Conservation (phyloP, 2,329 filamentous ascomycete species). For the Sporothrix curviconia region DNA sequence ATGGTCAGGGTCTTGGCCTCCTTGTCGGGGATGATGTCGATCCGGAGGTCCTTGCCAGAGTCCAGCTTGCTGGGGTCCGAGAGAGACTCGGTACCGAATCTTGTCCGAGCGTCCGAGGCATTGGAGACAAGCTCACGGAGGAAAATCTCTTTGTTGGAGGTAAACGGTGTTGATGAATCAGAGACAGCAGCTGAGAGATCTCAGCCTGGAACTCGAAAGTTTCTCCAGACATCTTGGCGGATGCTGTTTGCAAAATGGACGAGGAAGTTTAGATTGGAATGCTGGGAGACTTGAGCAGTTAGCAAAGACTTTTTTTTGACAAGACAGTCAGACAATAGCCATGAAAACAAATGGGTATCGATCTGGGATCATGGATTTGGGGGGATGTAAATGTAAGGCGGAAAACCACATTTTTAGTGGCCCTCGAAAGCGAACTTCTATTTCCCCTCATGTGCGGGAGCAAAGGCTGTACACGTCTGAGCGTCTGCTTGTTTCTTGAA, state of each 20-base stretch:
- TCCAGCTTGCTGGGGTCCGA: slow-evolving; percentile 97
- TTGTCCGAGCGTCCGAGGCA: slow-evolving; percentile 97
- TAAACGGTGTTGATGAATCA: slow-evolving; percentile 99
- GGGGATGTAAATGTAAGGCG: too few relatives aligned
- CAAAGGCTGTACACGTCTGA: too few relatives aligned
- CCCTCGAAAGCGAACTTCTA: too few relatives aligned
- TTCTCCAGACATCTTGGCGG: slow-evolving; percentile 71
- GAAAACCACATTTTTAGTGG: too few relatives aligned
- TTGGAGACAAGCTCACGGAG: slow-evolving; percentile 97
- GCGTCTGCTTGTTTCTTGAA: not conserved
- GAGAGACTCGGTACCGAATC: slow-evolving; percentile 96
- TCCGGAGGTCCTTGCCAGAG: slow-evolving; percentile 92
- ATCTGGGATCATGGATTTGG: too few relatives aligned
- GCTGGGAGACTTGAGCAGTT: too few relatives aligned
- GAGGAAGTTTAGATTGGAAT: too few relatives aligned
- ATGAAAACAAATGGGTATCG: too few relatives aligned
- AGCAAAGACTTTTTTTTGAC: too few relatives aligned
- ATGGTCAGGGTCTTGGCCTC: slow-evolving; percentile 96
- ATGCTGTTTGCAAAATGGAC: slow-evolving; percentile 24
- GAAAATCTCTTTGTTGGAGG: slow-evolving; percentile 99
- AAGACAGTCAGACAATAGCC: too few relatives aligned
- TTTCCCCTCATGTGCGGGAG: too few relatives aligned
- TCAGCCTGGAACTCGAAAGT: slow-evolving; percentile 99
- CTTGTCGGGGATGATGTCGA: slow-evolving; percentile 98
- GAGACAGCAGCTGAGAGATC: slow-evolving; percentile 98